A percentile compares a stretch with the other conserved stretches of the same genome.
phyloP scores from a whole-genome alignment of 805 yeast species.

The Candida railenensis region DNA sequence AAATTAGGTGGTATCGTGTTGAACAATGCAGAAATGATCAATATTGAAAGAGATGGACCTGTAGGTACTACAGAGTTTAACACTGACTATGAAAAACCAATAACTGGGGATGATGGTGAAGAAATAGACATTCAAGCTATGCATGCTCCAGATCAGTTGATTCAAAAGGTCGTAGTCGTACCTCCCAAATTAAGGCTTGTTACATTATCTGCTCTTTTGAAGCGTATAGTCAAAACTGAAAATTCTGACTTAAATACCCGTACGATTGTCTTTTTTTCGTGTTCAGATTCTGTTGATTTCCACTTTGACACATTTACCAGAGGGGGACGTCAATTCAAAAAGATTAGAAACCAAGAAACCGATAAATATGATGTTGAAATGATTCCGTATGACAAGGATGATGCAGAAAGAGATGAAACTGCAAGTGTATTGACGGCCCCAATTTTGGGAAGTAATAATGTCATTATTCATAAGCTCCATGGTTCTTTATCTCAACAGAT shows the following conservation, averaged over 20 bases:
- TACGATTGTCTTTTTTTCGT: conserved; percentile 84
- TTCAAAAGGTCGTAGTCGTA: conserved; percentile 76
- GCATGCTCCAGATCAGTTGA: conserved; percentile 86
- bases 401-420: conserved; percentile 13
- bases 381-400: conserved; percentile 14
- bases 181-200: conserved; percentile 93
- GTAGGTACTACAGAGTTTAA: conserved; percentile 30
- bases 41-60: conserved; percentile 27
- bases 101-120: conserved; percentile 3
- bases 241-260: conserved; percentile 32
- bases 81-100: conserved; percentile 19
- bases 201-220: conserved; percentile 66
- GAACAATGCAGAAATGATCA: conserved; percentile 69
- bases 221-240: conserved; percentile 29
- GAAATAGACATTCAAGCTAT: conserved; percentile 12
- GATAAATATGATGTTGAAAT: conserved; percentile 12
- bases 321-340: conserved; percentile 45
- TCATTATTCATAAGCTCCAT: conserved; percentile 67
- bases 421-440: conserved; percentile 50
- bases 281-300: conserved; percentile 96
- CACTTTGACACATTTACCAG: conserved; percentile 76
- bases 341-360: conserved; percentile 27
- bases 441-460: conserved; percentile 35
- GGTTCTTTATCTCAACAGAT: conserved; percentile 86
- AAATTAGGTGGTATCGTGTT: conserved; percentile 79